These are phyloP conservation scores for Zymoseptoria pseudotritici DNA, from an alignment of 2,329 filamentous ascomycete genomes.

Conservation along the genomic window DNA sequence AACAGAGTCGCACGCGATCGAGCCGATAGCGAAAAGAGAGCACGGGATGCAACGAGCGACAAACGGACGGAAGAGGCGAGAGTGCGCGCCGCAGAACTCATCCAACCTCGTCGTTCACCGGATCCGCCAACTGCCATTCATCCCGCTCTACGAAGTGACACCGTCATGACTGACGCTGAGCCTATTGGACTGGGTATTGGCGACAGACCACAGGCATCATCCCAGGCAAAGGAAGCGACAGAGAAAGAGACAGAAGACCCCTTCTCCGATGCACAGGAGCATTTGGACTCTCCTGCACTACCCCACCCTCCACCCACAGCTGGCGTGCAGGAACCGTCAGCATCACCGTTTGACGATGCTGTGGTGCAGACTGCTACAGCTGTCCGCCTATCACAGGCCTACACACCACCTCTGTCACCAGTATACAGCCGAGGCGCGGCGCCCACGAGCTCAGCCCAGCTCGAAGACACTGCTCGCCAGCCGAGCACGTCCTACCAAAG, in stretches of 20 bases:
- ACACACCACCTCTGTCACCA: conserved; percentile 34
- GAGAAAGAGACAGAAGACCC: neutral
- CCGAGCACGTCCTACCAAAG: conserved; percentile 10
- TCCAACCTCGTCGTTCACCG: conserved; percentile 16
- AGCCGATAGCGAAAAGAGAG: conserved; percentile 23
- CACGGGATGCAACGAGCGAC: conserved; percentile 48
- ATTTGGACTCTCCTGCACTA: neutral
- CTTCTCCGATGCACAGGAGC: neutral
- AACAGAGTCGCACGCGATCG: conserved; percentile 57
- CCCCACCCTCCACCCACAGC: neutral
- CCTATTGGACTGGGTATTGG: conserved; percentile 26
- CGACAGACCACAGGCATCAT: conserved; percentile 3
- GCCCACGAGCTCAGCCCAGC: conserved; percentile 9
- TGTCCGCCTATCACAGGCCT: conserved; percentile 42
- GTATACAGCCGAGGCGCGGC: conserved; percentile 10
- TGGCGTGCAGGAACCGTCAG: conserved; percentile 26
- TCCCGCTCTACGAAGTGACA: conserved; percentile 26
- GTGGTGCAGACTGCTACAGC: conserved; percentile 44
- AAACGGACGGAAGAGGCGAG: conserved; percentile 28
- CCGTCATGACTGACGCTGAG: conserved; percentile 11
- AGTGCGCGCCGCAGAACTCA: conserved; percentile 20
- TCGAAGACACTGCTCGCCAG: conserved; percentile 12
- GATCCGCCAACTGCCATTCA: conserved; percentile 27
- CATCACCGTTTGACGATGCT: conserved; percentile 39
- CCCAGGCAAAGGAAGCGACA: neutral